A percentile compares a stretch with the other conserved stretches of the same genome.
Evolutionary conservation across 352 stramenopile genomes (phyloP).

Genomic region (Paralagenidium karlingii): DNA sequence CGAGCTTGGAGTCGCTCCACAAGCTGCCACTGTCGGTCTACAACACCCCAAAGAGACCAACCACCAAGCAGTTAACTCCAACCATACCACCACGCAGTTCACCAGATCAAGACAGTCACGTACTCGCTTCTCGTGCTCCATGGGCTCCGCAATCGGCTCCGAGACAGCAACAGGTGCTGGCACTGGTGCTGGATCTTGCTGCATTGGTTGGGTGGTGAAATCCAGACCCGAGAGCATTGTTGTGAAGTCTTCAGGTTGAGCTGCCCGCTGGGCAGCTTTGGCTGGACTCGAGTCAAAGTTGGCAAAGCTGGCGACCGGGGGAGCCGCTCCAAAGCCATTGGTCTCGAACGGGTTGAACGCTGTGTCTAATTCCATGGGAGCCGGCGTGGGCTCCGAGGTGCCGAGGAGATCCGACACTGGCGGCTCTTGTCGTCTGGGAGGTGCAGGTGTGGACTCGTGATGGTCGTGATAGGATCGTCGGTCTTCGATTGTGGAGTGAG

Average conservation of each 20-base stretch:
- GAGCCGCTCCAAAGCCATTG: background rate
- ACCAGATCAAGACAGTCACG: slow-evolving; percentile 5
- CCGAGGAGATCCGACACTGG: background rate
- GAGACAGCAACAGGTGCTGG: slow-evolving; percentile 3
- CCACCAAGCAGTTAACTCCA: slow-evolving; percentile 1
- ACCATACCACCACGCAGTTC: background rate
- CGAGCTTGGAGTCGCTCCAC: slow-evolving; percentile 62
- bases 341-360: slow-evolving; percentile 10
- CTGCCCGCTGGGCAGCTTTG: slow-evolving; percentile 3
- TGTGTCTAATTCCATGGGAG: background rate
- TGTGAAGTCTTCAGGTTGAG: slow-evolving; percentile 31
- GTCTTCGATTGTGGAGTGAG: slow-evolving; percentile 10
- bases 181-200: slow-evolving; percentile 20
- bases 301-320: background rate
- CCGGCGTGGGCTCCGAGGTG: background rate
- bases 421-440: slow-evolving; percentile 5
- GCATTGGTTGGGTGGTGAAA: slow-evolving; percentile 35
- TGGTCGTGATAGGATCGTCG: slow-evolving; percentile 4
- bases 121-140: background rate
- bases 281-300: slow-evolving; percentile 2
- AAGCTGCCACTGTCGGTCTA: slow-evolving; percentile 36
- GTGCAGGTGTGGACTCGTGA: background rate
- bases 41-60: background rate
- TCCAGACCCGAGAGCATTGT: slow-evolving; percentile 69
- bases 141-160: background rate